Evolutionary conservation across 2,329 filamentous ascomycete species (phyloP), one percentile per base, ranked within the genome.

Genomic region (Ophiostoma sp.): DNA sequence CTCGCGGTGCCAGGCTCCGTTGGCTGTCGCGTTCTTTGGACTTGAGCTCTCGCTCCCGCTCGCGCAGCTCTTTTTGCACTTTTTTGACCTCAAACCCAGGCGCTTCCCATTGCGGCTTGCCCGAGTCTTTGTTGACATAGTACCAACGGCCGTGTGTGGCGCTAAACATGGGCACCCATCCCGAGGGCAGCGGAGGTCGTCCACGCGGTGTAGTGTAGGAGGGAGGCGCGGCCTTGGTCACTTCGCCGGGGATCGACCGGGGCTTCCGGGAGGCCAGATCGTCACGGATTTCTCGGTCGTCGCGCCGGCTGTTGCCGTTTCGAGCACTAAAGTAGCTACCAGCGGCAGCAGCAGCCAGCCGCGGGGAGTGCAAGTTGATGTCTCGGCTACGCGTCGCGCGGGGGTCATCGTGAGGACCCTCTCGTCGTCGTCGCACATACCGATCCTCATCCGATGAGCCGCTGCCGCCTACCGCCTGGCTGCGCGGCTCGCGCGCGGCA

Each of bases 161-260:
- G 75, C 90, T 88, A 81, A 85, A 90, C 77, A 88, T 85, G 61
- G 86, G 82, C 28, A 81, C 78, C 88, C 88, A 90, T 76, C 87
- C 88, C 64, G 83, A 76, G 31, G 88, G 82, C 70, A 88, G 80
- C 45, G 84, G 81, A 59, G 87, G 83, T 78, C 81, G 82, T 71
- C 80, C 80, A 1, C 80, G 28, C 2, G 78, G 79, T 8, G 78
- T 76, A 12, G 71, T 70, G 77, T 78, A 78, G 17, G 25, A 1
- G 11, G 69, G 69, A 36, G 61, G 70, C 3, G 72, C 5, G 1
- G 69, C 6, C 4, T 57, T 50, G 50, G n/a, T 6, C n/a, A n/a
- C 70, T 1, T 36, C 28, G 31, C n/a, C 7, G 15, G 55, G 70
- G 11, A 48, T 36, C 1, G 70, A 57, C 45, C 66, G 66, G 28